Evolutionary conservation across 768 basidiomycete species (phyloP), one percentile per base, ranked within the genome.

Genomic region (Mycena galopus): DNA sequence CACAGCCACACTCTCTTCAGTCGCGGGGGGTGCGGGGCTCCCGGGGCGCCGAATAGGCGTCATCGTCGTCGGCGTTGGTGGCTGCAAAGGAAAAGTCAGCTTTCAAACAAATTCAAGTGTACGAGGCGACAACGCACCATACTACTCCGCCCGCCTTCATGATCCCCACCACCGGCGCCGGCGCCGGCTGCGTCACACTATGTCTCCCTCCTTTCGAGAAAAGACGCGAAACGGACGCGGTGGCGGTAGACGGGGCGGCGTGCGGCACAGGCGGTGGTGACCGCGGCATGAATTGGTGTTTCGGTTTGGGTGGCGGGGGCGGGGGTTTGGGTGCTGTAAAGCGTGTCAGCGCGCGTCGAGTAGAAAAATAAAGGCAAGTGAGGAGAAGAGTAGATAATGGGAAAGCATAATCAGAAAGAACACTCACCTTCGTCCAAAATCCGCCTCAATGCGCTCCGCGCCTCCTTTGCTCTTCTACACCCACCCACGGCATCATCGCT

Each of bases 191-290:
- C 11, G 81, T 69, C 16, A 75, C 70, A 30, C 70, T 72, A 14
- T 75, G 74, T 50, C 74, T 50, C n/a, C 74, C 70, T 1, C 74
- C 86, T 72, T 90, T 92, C 0, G 93, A 93, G 75, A 92, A 92
- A 17, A 95, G 86, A n/a, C 92, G 86, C 27, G 93, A 94, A 58
- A 95, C 86, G 32, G 91, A 92, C 1, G 94, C 94, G 2, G 94
- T 95, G 1, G 94, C 91, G 6, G 85, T 92, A 4, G 92, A 93
- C 5, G 92, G 92, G n/a, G 88, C 86, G 6, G 88, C 85, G 27
- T 86, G 82, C 8, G 92, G 84, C 2, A 80, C 78, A 12, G 89
- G 88, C 12, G 86, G 84, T 2, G 92, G 91, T 3, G 88, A 86
- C 4, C 81, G 82, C 3, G 71, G 73, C 30, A 72, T 62, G 56